Percentiles rank a stretch among this genome's conserved stretches.
Evolutionary conservation across 2,329 filamentous ascomycete species (phyloP).

Genomic region (Exophiala alcalophila): DNA sequence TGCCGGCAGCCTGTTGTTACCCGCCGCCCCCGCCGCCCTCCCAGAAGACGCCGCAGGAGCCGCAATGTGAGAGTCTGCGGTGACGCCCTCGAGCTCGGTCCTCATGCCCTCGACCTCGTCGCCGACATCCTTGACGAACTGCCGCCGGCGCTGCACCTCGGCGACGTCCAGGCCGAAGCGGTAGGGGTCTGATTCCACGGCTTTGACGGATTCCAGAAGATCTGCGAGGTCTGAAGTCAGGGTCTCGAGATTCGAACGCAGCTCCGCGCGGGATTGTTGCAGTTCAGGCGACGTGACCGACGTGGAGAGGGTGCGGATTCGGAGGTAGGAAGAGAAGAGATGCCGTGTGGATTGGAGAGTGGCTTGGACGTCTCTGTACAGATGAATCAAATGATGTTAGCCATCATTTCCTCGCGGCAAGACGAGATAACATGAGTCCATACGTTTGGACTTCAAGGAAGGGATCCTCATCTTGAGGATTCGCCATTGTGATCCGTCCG

Average conservation of each 20-base stretch:
- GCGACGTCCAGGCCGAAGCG: conserved; percentile 79
- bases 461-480: conserved; percentile 37
- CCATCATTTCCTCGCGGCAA: conserved; percentile 10
- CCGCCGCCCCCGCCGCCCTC: conserved; percentile 33
- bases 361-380: conserved; percentile 74
- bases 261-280: conserved; percentile 65
- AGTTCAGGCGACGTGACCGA: conserved; percentile 68
- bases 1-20: conserved; percentile 31
- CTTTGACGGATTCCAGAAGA: conserved; percentile 79
- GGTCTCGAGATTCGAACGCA: conserved; percentile 71
- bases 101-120: conserved; percentile 87
- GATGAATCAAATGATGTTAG: conserved; percentile 5
- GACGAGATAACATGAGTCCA: conserved; percentile 1
- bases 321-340: conserved; percentile 90
- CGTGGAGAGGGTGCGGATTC: conserved; percentile 82
- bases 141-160: conserved; percentile 76
- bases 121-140: conserved; percentile 84
- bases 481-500: conserved; percentile 20
- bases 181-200: conserved; percentile 82
- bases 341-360: conserved; percentile 78
- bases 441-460: conserved; percentile 48
- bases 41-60: conserved; percentile 36
- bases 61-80: conserved; percentile 30
- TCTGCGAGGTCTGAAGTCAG: conserved; percentile 84
- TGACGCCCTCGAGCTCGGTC: conserved; percentile 66